These are phyloP conservation scores for Prosopis cineraria DNA, from an alignment of 306 rosid species.

Conservation along the genomic window DNA sequence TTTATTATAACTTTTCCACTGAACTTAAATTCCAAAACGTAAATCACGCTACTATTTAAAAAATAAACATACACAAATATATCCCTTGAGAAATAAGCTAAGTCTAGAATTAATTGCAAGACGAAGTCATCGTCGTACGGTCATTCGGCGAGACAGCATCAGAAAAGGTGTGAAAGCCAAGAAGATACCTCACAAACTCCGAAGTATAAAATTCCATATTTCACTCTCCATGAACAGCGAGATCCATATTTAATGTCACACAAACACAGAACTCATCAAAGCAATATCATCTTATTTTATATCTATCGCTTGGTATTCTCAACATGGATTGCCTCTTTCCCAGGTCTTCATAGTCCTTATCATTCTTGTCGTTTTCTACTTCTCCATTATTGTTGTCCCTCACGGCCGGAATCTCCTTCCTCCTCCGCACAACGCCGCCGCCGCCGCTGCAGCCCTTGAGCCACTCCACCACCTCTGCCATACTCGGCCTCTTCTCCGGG, in stretches of 20 bases:
- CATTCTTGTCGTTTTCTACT: constrained; percentile 12
- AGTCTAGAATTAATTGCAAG: not conserved
- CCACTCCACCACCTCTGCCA: constrained; percentile 64
- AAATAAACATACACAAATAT: not conserved
- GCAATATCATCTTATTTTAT: constrained; percentile 38
- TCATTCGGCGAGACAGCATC: not conserved
- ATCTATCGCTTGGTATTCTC: constrained; percentile 26
- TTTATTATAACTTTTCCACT: not conserved
- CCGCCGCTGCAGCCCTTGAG: constrained; percentile 35
- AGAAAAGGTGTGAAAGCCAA: not conserved
- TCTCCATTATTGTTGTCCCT: constrained; percentile 17
- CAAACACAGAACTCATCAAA: not conserved
- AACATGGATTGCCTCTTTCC: constrained; percentile 32
- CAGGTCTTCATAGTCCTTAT: constrained; percentile 37
- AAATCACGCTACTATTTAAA: not conserved
- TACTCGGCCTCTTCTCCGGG: constrained; percentile 59
- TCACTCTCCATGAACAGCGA: not conserved
- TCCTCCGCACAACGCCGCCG: constrained; percentile 22
- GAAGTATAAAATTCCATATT: not conserved
- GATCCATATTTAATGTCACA: not conserved
- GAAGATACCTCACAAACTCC: constrained; percentile 21
- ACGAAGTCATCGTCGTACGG: not conserved
- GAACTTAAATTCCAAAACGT: not conserved
- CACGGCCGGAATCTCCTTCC: constrained; percentile 14
- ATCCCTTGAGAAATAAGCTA: not conserved